Evolutionary conservation across 805 yeast species (phyloP).

Genomic region (Metschnikowia similis): DNA sequence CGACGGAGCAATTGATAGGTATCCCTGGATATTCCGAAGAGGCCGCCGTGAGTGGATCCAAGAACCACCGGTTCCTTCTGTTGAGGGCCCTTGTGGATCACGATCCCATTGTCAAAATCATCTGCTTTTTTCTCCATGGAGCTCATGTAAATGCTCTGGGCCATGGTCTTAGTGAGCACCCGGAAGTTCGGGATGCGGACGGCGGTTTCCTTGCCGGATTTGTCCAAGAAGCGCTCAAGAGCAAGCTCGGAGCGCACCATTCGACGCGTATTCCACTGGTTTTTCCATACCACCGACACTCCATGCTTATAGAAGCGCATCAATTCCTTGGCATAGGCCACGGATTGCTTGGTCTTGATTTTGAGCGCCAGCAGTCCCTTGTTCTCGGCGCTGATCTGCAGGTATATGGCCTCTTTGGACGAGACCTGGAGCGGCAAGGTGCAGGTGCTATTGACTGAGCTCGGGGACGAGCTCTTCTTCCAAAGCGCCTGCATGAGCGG

Average conservation of each 20-base stretch:
- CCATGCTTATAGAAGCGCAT: conserved; percentile 57
- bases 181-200: conserved; percentile 30
- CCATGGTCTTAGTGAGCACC: conserved; percentile 34
- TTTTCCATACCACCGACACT: conserved; percentile 50
- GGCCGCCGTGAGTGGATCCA: conserved; percentile 12
- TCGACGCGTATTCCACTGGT: conserved; percentile 21
- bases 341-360: conserved; percentile 36
- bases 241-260: conserved; percentile 19
- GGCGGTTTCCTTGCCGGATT: conserved; percentile 21
- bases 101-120: not conserved
- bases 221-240: conserved; percentile 18
- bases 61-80: conserved; percentile 11
- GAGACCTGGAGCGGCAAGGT: conserved; percentile 29
- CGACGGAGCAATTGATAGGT: conserved; percentile 51
- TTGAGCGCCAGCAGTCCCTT: conserved; percentile 13
- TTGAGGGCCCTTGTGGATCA: not conserved
- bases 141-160: conserved; percentile 31
- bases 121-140: conserved; percentile 30
- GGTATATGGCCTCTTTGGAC: conserved; percentile 25
- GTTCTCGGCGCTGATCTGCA: conserved; percentile 20
- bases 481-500: conserved; percentile 10
- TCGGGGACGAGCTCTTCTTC: conserved; percentile 1
- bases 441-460: conserved; percentile 15
- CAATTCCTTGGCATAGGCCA: conserved; percentile 41
- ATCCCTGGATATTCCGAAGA: conserved; percentile 43